A percentile compares a stretch with the other conserved stretches of the same genome.
Conservation (phyloP, 257 asterid genomes). For the Solanum commersonii region DNA sequence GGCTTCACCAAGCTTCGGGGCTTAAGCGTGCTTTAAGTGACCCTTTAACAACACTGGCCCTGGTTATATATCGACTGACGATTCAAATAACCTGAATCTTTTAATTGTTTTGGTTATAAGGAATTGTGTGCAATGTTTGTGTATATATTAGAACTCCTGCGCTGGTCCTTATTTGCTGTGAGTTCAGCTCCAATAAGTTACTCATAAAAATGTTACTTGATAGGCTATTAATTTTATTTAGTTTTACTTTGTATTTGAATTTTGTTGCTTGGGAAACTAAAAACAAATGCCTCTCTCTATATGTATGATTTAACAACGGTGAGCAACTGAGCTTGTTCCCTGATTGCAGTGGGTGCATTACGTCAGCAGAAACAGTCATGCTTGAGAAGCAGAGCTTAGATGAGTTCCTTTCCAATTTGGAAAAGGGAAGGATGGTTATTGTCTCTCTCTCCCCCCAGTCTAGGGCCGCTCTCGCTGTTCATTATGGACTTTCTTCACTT, state of each 20-base stretch:
- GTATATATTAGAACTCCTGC: background rate
- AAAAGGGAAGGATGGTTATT: conserved; percentile 58
- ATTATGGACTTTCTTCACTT: conserved; percentile 68
- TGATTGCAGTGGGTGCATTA: conserved; percentile 85
- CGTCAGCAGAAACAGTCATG: conserved; percentile 97
- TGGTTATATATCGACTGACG: background rate
- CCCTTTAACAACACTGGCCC: background rate
- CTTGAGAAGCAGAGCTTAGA: conserved; percentile 98
- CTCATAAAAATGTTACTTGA: background rate
- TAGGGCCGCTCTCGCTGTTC: conserved; percentile 88
- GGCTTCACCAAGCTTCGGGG: background rate
- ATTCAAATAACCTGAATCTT: background rate
- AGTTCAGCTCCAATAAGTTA: background rate
- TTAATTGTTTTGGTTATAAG: background rate
- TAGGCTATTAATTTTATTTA: background rate
- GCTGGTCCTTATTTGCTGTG: background rate
- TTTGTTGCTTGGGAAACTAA: background rate
- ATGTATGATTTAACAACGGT: background rate
- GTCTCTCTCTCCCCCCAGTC: conserved; percentile 95
- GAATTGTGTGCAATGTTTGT: background rate
- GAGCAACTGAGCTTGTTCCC: conserved; percentile 1
- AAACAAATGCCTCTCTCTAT: background rate
- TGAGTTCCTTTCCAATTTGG: conserved; percentile 65
- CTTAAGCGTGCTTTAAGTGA: background rate
- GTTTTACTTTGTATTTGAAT: background rate